Conservation (phyloP, 2,329 filamentous ascomycete species). For the Phialemonium atrogriseum region DNA sequence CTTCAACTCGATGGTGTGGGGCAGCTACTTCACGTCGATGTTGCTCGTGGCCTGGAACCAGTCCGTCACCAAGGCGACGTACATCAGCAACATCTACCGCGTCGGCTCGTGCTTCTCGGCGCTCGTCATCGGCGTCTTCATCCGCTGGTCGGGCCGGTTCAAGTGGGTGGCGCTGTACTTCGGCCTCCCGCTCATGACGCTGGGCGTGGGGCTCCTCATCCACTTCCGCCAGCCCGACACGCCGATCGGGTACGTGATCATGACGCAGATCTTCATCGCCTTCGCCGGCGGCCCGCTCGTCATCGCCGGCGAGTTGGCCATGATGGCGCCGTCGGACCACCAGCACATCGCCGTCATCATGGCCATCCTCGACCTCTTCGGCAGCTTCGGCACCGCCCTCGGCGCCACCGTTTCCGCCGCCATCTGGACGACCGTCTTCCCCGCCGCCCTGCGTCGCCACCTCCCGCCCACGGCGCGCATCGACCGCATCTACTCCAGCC, state of each 20-base stretch:
- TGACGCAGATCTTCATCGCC: conserved; percentile 49
- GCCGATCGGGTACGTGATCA: conserved; percentile 40
- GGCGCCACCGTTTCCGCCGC: conserved; percentile 26
- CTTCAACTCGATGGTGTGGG: conserved; percentile 28
- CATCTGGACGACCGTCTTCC: conserved; percentile 26
- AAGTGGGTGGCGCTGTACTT: conserved; percentile 29
- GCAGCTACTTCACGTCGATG: conserved; percentile 30
- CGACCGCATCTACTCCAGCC: conserved; percentile 20
- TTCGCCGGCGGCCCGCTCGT: conserved; percentile 43
- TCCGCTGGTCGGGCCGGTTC: conserved; percentile 23
- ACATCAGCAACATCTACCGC: conserved; percentile 30
- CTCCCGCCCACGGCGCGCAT: conserved; percentile 19
- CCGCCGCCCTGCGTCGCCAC: conserved; percentile 10
- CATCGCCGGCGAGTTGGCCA: conserved; percentile 42
- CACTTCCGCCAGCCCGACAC: conserved; percentile 39
- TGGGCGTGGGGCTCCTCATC: conserved; percentile 44
- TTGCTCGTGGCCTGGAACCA: conserved; percentile 29
- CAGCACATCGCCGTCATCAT: conserved; percentile 32
- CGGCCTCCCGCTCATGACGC: conserved; percentile 39
- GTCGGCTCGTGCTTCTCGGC: conserved; percentile 26
- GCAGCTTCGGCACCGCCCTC: conserved; percentile 25
- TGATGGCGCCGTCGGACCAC: conserved; percentile 38
- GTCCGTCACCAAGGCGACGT: conserved; percentile 23
- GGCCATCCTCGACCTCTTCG: conserved; percentile 25
- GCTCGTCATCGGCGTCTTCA: conserved; percentile 19